Percentiles rank a stretch among this genome's conserved stretches.
Evolutionary conservation across 371 early-diverging fungal species (phyloP).

Genomic region (Mortierella sp.): DNA sequence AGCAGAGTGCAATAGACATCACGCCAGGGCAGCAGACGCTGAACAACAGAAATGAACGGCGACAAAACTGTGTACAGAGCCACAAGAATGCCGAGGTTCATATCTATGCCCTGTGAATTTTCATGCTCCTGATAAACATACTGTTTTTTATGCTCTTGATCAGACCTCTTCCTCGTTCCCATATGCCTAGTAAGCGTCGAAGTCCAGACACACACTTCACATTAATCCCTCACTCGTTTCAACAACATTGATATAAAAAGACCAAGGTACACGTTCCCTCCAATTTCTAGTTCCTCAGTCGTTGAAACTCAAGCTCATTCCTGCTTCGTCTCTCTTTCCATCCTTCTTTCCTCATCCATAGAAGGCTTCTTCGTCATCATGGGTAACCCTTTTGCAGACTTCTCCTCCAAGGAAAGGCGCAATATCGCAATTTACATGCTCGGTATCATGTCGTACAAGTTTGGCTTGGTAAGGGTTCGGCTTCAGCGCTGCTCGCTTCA

Average conservation of each 20-base stretch:
- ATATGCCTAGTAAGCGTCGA: too few relatives aligned
- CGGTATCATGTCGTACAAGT: slow-evolving; percentile 65
- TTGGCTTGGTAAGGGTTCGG: slow-evolving; percentile 57
- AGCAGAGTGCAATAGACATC: neutral
- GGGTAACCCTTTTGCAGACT: slow-evolving; percentile 42
- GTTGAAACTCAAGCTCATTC: neutral
- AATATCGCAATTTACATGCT: slow-evolving; percentile 58
- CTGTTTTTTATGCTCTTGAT: too few relatives aligned
- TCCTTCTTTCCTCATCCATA: neutral
- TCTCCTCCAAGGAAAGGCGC: slow-evolving; percentile 45
- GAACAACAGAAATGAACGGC: too few relatives aligned
- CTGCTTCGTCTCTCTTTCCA: neutral
- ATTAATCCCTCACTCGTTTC: too few relatives aligned
- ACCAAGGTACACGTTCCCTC: too few relatives aligned
- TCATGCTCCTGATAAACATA: too few relatives aligned
- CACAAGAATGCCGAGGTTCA: too few relatives aligned
- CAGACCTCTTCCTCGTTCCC: too few relatives aligned
- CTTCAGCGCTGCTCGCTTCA: slow-evolving; percentile 8
- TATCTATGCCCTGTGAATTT: too few relatives aligned
- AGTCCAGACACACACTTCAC: too few relatives aligned
- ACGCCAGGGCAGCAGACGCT: neutral
- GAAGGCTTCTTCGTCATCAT: slow-evolving; percentile 7
- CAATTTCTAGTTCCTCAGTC: neutral
- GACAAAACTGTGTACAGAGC: too few relatives aligned
- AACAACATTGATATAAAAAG: too few relatives aligned